A percentile compares a stretch with the other conserved stretches of the same genome.
phyloP scores from a whole-genome alignment of 805 yeast species.

The Ogataea parapolymorpha region DNA sequence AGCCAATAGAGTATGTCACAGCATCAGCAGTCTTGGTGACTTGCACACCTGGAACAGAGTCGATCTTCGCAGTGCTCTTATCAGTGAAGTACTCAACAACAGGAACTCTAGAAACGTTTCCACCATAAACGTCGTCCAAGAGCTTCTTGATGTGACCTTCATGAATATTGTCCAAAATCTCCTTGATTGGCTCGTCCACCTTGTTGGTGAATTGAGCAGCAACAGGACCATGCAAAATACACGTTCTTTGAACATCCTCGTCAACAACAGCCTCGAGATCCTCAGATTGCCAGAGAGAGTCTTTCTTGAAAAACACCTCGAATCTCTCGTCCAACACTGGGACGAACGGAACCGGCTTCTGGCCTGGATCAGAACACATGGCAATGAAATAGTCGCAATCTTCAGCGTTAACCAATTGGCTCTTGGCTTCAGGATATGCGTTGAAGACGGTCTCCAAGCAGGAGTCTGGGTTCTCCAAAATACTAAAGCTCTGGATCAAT shows the following conservation, averaged over 20 bases:
- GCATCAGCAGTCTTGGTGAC: conserved; percentile 31
- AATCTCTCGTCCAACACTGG: conserved; percentile 93
- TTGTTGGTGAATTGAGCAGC: conserved; percentile 88
- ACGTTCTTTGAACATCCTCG: conserved; percentile 97
- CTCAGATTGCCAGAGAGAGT: conserved; percentile 98
- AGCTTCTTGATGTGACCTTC: conserved; percentile 79
- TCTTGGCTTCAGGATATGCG: conserved; percentile 69
- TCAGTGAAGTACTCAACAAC: conserved; percentile 88
- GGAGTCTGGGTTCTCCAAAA: conserved; percentile 64
- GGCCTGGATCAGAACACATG: conserved; percentile 75
- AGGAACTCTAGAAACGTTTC: conserved; percentile 73
- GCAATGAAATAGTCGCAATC: conserved; percentile 91
- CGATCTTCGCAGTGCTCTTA: conserved; percentile 43
- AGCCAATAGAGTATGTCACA: conserved; percentile 38
- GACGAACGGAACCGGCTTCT: conserved; percentile 97
- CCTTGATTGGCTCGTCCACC: conserved; percentile 90
- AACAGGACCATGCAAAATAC: conserved; percentile 98
- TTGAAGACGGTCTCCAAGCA: conserved; percentile 58
- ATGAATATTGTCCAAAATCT: conserved; percentile 83
- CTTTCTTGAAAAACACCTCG: conserved; percentile 96
- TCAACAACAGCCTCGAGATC: conserved; percentile 93
- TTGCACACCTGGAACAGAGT: conserved; percentile 37
- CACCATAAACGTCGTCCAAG: conserved; percentile 64
- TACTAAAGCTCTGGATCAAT: conserved; percentile 67
- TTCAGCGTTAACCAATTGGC: conserved; percentile 88